Evolutionary conservation across 305 asterid genomes (phyloP).

Genomic region (Fraxinus greggii): DNA sequence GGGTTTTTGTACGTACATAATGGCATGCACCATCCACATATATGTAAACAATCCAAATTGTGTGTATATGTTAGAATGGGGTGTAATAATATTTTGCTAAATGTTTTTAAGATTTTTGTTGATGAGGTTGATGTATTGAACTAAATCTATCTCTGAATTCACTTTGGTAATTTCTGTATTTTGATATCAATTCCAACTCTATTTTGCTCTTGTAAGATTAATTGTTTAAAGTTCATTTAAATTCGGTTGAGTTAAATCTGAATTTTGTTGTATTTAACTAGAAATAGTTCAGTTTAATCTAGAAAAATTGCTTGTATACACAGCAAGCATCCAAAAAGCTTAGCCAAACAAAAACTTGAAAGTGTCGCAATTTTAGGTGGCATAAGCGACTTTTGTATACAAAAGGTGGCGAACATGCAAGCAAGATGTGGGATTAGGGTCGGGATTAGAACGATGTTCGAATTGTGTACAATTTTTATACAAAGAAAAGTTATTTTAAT

Average conservation of each 20-base stretch:
- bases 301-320: not conserved
- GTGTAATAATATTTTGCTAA: not conserved
- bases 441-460: not conserved
- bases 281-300: not conserved
- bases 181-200: not conserved
- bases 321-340: not conserved
- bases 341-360: not conserved
- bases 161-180: not conserved
- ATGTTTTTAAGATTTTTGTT: not conserved
- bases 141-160: not conserved
- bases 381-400: not conserved
- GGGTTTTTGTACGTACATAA: constrained; percentile 25
- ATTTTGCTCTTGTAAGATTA: not conserved
- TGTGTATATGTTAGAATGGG: not conserved
- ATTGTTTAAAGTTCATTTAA: not conserved
- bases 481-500: not conserved
- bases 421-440: not conserved
- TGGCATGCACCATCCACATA: not conserved
- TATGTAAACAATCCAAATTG: not conserved
- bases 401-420: no score
- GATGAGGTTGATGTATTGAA: not conserved
- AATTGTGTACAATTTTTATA: not conserved
- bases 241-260: not conserved
- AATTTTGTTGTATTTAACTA: not conserved
- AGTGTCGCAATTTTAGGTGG: not conserved